Conservation (phyloP, 2,329 filamentous ascomycete species). For the Ascomycota sp. region DNA sequence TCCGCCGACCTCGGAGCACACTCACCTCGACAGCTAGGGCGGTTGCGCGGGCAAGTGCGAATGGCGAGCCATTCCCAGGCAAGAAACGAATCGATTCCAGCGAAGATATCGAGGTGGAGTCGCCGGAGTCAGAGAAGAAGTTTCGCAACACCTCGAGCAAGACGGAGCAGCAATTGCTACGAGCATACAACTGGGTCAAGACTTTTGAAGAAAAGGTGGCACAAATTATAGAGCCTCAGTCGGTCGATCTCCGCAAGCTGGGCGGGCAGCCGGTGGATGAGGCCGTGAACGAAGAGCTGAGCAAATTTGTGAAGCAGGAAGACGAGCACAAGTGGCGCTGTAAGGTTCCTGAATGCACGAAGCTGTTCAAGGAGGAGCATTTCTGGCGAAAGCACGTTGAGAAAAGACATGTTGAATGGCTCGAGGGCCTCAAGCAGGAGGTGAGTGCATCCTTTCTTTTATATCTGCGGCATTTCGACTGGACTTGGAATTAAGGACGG, state of each 20-base stretch:
- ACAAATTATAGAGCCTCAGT: conserved; percentile 79
- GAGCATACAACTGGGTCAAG: conserved; percentile 96
- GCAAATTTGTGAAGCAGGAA: conserved; percentile 85
- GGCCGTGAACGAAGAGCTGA: conserved; percentile 66
- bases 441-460: conserved; percentile 21
- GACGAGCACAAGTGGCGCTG: conserved; percentile 94
- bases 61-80: conserved; percentile 63
- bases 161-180: conserved; percentile 75
- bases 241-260: conserved; percentile 71
- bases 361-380: conserved; percentile 89
- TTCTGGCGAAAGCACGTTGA: conserved; percentile 98
- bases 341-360: conserved; percentile 87
- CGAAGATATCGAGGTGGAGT: conserved; percentile 33
- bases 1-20: conserved; percentile 73
- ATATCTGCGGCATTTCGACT: background rate
- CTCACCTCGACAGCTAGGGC: conserved; percentile 66
- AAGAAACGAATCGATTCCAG: conserved; percentile 55
- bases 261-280: conserved; percentile 78
- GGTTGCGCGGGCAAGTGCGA: conserved; percentile 67
- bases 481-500: background rate
- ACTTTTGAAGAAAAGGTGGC: conserved; percentile 94
- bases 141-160: conserved; percentile 50
- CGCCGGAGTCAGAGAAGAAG: conserved; percentile 43
- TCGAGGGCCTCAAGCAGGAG: conserved; percentile 60
- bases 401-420: conserved; percentile 83